Conservation (phyloP, 140 eudicot species). For the Bidens hawaiensis region DNA sequence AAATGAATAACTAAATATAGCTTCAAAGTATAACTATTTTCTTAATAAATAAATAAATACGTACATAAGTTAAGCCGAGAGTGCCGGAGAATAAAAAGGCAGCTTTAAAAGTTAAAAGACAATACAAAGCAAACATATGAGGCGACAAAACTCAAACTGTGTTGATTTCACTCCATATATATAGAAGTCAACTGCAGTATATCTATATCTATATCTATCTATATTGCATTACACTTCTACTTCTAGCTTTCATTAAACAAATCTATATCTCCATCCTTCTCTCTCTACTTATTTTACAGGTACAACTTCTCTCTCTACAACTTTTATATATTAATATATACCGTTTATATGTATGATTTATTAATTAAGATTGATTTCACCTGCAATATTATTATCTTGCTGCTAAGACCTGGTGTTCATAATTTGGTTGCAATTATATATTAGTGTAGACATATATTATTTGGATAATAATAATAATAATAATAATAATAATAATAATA, state of each 20-base stretch:
- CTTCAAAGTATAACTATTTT: no score
- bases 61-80: no score
- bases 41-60: no score
- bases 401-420: not conserved
- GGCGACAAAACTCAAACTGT: not conserved
- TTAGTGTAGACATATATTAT: no score
- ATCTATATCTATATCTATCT: no score
- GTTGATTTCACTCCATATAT: not conserved
- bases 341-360: not conserved
- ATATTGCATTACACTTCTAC: not conserved
- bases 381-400: not conserved
- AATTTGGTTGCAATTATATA: no score
- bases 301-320: not conserved
- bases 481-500: no score
- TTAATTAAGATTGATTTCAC: not conserved
- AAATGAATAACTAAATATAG: no score
- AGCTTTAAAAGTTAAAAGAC: not conserved
- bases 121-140: not conserved
- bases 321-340: not conserved
- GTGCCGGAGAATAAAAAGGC: not conserved
- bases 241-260: not conserved
- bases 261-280: not conserved
- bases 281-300: not conserved
- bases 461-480: no score
- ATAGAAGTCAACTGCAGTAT: not conserved